Evolutionary conservation across 331 rosid species (phyloP).

Genomic region (Arachis monticola): DNA sequence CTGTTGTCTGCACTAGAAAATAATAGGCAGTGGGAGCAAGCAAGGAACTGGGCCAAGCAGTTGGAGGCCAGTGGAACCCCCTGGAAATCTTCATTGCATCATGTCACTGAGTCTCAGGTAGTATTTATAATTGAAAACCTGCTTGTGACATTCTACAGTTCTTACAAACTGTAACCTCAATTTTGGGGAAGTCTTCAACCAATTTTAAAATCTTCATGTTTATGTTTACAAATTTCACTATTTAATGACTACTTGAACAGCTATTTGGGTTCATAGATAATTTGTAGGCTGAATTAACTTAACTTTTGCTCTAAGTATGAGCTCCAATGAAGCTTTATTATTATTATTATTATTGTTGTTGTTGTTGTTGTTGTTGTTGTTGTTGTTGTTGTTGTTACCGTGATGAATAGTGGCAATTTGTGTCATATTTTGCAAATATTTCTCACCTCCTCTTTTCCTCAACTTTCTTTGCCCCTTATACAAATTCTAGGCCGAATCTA

Average conservation of each 20-base stretch:
- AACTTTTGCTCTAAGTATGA: slow-evolving; percentile 11
- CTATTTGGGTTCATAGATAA: slow-evolving; percentile 2
- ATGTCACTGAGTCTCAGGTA: slow-evolving; percentile 98
- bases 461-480: slow-evolving; percentile 1
- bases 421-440: slow-evolving; percentile 32
- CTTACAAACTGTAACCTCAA: slow-evolving; percentile 5
- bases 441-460: slow-evolving; percentile 26
- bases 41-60: slow-evolving; percentile 98
- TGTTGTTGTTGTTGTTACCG: not conserved
- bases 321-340: slow-evolving; percentile 7
- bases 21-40: slow-evolving; percentile 96
- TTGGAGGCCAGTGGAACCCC: slow-evolving; percentile 85
- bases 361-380: no score
- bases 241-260: slow-evolving; percentile 8
- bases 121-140: slow-evolving; percentile 36
- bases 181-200: slow-evolving; percentile 29
- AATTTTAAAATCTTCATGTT: slow-evolving; percentile 19
- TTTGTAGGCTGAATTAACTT: slow-evolving; percentile 20
- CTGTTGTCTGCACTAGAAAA: slow-evolving; percentile 77
- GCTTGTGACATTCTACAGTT: slow-evolving; percentile 35
- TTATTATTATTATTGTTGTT: no score
- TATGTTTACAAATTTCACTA: slow-evolving; percentile 20
- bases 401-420: slow-evolving; percentile 15
- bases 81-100: slow-evolving; percentile 80
- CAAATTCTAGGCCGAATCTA: slow-evolving; percentile 85